phyloP scores from a whole-genome alignment of 345 rosid genomes.

The Pistacia integerrima region DNA sequence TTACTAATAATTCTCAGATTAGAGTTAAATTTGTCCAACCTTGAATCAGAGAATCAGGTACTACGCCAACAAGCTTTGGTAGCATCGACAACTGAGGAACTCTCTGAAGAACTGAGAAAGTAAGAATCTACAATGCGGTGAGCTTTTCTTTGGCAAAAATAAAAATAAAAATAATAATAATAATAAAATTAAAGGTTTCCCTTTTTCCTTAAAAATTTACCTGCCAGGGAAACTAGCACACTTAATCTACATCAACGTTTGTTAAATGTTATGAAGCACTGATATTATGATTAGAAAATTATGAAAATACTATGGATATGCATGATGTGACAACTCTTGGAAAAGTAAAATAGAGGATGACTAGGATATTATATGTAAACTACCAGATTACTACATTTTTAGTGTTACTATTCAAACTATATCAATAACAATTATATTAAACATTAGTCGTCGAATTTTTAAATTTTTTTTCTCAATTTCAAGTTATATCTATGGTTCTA shows the following conservation, averaged over 20 bases:
- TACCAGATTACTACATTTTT: not conserved
- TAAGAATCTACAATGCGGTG: conserved; percentile 12
- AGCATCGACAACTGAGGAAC: conserved; percentile 41
- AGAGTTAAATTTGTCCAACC: conserved; percentile 50
- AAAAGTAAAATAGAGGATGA: not conserved
- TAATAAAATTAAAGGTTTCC: not conserved
- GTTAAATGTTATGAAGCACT: not conserved
- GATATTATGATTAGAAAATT: not conserved
- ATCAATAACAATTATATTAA: too few species aligned
- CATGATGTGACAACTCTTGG: not conserved
- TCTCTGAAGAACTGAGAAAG: conserved; percentile 46
- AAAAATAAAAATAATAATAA: too few species aligned
- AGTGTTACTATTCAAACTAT: too few species aligned
- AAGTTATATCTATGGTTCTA: too few species aligned
- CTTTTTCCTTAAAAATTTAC: not conserved
- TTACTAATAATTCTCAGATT: conserved; percentile 38
- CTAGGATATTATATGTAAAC: not conserved
- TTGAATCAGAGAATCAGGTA: conserved; percentile 72
- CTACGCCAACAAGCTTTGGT: conserved; percentile 67
- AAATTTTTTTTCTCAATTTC: too few species aligned
- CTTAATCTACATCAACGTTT: not conserved
- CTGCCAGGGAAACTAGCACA: not conserved
- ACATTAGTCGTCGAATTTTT: not conserved
- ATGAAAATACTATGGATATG: not conserved
- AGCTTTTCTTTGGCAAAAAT: not conserved